Evolutionary conservation across 2,329 filamentous ascomycete species (phyloP), one percentile per base, ranked within the genome.

Genomic region (Colletotrichum sp.): DNA sequence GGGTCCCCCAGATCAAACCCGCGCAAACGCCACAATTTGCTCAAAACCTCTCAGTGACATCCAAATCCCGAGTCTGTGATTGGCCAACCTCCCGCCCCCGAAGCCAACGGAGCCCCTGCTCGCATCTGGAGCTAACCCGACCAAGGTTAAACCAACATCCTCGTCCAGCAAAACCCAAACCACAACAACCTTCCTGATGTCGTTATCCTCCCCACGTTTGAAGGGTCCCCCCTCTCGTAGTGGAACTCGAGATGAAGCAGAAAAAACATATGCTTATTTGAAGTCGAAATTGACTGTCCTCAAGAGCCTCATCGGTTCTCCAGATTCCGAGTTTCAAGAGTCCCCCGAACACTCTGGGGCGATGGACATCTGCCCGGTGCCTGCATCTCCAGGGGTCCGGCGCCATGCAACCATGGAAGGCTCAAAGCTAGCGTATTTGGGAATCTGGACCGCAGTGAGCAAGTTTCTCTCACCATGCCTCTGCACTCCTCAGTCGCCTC

Each of bases 41-140:
- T 89, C 87, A 89, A 88, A 88, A 81, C 81, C 82, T 82, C 87
- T 86, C 86, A 86, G 77, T 75, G 71, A 66, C 71, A 75, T 43
- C 12, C 32, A 26, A 10, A 21, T n/a, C 2, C 8, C 26, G 1
- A 10, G 6, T 12, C 10, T 21, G 16, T 73, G 63, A 75, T 75
- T 75, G 70, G 73, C 15, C n/a, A 13, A 4, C 8, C 6, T 12
- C 12, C 8, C 16, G 12, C 24, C 21, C n/a, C 8, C 21, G 13
- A 32, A 34, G 58, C 16, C 73, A 75, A 24, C 57, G 58, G 32
- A 16, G 28, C 34, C 73, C 72, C 73, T 75, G 70, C 57, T 57
- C 73, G 21, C 43, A 73, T 75, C 73, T n/a, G 5, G 58, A 72
- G 73, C 73, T 75, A 75, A 67, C 64, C 73, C 70, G 57, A 58